Evolutionary conservation across 768 basidiomycete species (phyloP).

Genomic region (Pluteus cervinus): DNA sequence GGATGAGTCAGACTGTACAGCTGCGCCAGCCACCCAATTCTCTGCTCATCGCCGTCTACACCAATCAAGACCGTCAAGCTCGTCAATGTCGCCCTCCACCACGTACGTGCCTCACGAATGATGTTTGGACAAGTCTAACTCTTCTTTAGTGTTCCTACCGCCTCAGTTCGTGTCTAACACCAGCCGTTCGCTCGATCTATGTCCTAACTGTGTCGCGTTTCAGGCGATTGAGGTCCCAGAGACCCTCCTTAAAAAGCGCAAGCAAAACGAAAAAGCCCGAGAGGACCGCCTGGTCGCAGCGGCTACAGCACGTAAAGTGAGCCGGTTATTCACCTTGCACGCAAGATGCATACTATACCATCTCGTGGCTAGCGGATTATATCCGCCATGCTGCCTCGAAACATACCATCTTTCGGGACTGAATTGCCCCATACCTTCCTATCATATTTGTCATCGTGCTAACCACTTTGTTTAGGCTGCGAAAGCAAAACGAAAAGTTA

Average conservation of each 20-base stretch:
- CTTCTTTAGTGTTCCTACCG: slow-evolving; percentile 43
- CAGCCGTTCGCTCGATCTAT: slow-evolving; percentile 9
- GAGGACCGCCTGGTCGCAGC: slow-evolving; percentile 89
- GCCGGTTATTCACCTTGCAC: slow-evolving; percentile 14
- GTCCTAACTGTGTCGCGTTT: slow-evolving; percentile 16
- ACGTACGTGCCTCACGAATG: slow-evolving; percentile 27
- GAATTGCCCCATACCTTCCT: slow-evolving; percentile 24
- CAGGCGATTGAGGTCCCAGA: slow-evolving; percentile 96
- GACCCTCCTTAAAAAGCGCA: slow-evolving; percentile 99
- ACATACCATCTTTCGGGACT: slow-evolving; percentile 97
- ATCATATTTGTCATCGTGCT: slow-evolving; percentile 10
- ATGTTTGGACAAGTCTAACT: too few species aligned
- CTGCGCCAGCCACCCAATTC: slow-evolving; percentile 39
- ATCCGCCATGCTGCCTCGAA: slow-evolving; percentile 69
- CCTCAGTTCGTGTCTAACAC: slow-evolving; percentile 40
- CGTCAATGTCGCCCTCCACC: slow-evolving; percentile 48
- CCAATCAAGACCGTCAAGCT: slow-evolving; percentile 15
- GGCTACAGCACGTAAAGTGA: slow-evolving; percentile 82
- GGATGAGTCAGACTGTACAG: slow-evolving; percentile 38
- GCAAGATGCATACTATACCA: slow-evolving; percentile 85
- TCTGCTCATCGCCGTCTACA: too few species aligned
- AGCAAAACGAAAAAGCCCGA: slow-evolving; percentile 93
- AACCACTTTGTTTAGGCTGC: slow-evolving; percentile 47
- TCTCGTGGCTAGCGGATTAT: slow-evolving; percentile 65
- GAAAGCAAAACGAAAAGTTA: slow-evolving; percentile 90